Evolutionary conservation across 306 rosid species (phyloP).

Genomic region (Prunus persica): Prunus_persica_NCBIv2 NC_034009.1:44707001-44707500

Average conservation of each 20-base stretch:
- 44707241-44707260: background rate
- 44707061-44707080: background rate
- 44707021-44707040: background rate
- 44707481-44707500: slow-evolving; percentile 7
- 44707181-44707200: background rate
- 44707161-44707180: background rate
- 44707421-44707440: background rate
- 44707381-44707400: background rate
- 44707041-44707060: background rate
- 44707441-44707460: background rate
- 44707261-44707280: background rate
- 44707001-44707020: background rate
- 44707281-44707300: background rate
- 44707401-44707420: background rate
- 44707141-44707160: background rate
- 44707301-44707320: background rate
- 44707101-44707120: background rate
- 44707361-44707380: background rate
- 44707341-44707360: background rate
- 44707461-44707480: background rate
- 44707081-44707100: background rate
- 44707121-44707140: background rate
- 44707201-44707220: background rate
- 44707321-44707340: background rate
- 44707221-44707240: background rate